Conservation (phyloP, 805 yeast species). For the Yarrowia sp. region DNA sequence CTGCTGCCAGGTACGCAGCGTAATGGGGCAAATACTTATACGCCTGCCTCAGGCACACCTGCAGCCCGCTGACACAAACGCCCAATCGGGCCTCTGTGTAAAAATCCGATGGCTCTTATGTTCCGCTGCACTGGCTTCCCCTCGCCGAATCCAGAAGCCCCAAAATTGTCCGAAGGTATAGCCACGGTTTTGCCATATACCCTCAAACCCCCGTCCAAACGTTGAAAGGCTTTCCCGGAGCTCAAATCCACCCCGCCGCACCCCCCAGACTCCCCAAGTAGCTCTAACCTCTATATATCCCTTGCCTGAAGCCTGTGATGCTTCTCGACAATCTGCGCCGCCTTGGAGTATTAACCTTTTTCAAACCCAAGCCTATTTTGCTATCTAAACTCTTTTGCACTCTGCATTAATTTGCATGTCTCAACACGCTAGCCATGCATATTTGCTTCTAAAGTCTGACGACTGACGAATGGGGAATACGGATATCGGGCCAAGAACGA, state of each 20-base stretch:
- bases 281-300: neutral
- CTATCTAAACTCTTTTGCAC: neutral
- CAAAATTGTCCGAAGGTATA: neutral
- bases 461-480: neutral
- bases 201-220: too few relatives aligned
- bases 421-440: conserved; percentile 19
- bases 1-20: too few relatives aligned
- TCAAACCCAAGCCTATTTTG: neutral
- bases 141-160: neutral
- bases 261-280: neutral
- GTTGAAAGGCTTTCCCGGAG: too few relatives aligned
- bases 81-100: neutral
- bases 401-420: conserved; percentile 21
- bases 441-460: conserved; percentile 11
- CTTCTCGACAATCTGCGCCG: neutral
- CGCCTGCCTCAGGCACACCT: neutral
- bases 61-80: too few relatives aligned
- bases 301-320: neutral
- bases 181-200: too few relatives aligned
- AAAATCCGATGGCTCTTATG: neutral
- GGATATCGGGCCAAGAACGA: too few relatives aligned
- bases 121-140: conserved; percentile 14
- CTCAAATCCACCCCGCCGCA: neutral
- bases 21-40: too few relatives aligned
- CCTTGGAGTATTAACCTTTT: neutral